Conservation (phyloP, 441 rosid species). For the Adansonia rubrostipa region DNA sequence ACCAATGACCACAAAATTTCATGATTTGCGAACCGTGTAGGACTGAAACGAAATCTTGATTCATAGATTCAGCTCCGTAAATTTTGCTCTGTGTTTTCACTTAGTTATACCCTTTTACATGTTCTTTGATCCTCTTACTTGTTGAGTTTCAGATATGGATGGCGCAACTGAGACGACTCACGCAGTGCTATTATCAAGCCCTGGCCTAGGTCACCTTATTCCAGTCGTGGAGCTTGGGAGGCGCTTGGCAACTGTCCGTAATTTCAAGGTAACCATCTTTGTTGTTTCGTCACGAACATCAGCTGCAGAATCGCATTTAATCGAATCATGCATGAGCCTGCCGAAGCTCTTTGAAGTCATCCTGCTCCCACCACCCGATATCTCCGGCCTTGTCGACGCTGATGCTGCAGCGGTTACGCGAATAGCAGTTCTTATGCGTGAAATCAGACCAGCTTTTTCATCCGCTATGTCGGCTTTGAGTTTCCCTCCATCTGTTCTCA, state of each 20-base stretch:
- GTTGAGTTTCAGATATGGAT: constrained; percentile 22
- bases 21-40: no score
- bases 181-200: constrained; percentile 35
- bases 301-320: constrained; percentile 32
- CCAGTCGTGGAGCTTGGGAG: constrained; percentile 40
- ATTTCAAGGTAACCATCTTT: constrained; percentile 35
- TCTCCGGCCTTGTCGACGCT: constrained; percentile 33
- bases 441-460: constrained; percentile 27
- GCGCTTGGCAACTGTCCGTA: constrained; percentile 23
- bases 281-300: constrained; percentile 30
- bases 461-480: constrained; percentile 28
- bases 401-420: neutral
- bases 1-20: no score
- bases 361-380: constrained; percentile 42
- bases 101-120: no score
- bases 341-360: constrained; percentile 26
- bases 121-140: neutral
- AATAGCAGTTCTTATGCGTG: constrained; percentile 33
- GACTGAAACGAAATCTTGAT: no score
- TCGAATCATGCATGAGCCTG: constrained; percentile 20
- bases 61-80: no score
- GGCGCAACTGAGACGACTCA: constrained; percentile 21
- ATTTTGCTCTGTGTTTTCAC: no score
- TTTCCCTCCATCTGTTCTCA: constrained; percentile 38
- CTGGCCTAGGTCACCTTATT: constrained; percentile 39